Conservation (phyloP, 2,329 filamentous ascomycete genomes). For the Laburnicola sp. region DNA sequence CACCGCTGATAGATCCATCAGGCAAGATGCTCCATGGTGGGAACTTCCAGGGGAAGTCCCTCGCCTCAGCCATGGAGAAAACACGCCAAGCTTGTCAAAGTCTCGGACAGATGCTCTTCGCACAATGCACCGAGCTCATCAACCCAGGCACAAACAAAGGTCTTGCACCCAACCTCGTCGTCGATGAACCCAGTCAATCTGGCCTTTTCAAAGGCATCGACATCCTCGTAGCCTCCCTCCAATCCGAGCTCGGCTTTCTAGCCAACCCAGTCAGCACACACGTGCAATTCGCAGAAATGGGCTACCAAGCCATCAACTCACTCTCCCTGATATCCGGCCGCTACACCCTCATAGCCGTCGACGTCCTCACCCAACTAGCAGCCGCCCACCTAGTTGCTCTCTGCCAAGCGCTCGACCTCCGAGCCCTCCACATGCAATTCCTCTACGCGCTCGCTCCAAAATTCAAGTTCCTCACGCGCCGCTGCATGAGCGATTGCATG, state of each 20-base stretch:
- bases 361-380: slow-evolving; percentile 59
- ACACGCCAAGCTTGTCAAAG: slow-evolving; percentile 54
- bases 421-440: slow-evolving; percentile 31
- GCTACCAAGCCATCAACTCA: slow-evolving; percentile 68
- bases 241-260: slow-evolving; percentile 64
- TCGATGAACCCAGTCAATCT: slow-evolving; percentile 60
- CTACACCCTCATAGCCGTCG: slow-evolving; percentile 59
- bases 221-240: slow-evolving; percentile 66
- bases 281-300: slow-evolving; percentile 68
- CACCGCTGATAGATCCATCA: slow-evolving; percentile 60
- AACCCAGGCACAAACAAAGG: slow-evolving; percentile 63
- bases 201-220: slow-evolving; percentile 68
- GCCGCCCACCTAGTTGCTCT: slow-evolving; percentile 58
- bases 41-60: slow-evolving; percentile 67
- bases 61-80: slow-evolving; percentile 70
- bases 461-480: slow-evolving; percentile 13
- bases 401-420: slow-evolving; percentile 62
- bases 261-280: slow-evolving; percentile 65
- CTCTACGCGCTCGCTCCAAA: slow-evolving; percentile 12
- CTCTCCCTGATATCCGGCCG: slow-evolving; percentile 63
- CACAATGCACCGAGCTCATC: slow-evolving; percentile 65
- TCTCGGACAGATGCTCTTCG: slow-evolving; percentile 65
- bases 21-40: slow-evolving; percentile 61
- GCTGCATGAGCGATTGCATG: slow-evolving; percentile 10
- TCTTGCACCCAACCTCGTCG: slow-evolving; percentile 63